Base-by-base conservation (phyloP, 1,139 yeast genomes). In the Ogataea hybrid region DNA sequence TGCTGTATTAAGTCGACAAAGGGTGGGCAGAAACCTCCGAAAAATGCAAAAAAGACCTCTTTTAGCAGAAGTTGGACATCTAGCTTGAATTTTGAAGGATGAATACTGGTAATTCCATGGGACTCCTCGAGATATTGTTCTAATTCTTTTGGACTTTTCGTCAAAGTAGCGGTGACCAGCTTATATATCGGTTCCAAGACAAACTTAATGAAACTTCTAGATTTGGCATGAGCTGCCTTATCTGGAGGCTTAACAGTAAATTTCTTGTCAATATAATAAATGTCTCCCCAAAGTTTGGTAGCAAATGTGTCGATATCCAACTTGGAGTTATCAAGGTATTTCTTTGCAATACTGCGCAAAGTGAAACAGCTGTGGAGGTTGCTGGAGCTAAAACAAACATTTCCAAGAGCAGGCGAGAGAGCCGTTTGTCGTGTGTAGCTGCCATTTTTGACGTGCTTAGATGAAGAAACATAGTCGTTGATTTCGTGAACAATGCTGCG, bases 161-260 rank as follows among this genome's bases (percentile, higher is more conserved):
- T 77, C 9, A 92, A 54, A 0, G 86, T 68, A 31, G 78, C 73
- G 0, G 88, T 71, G 37, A 82, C 67, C 5, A 90, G 60, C 58
- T 92, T 90, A 65, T 90, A 92, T 6, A 94, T 56, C 0, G 98
- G 98, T 15, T 77, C 80, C 14, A 89, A 65, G 8, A 92, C 70
- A 51, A 89, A 84, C 45, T 75, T 73, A 11, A 79, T 75, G 60
- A 90, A 90, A 0, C 90, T 65, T 42, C 88, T 64, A 17, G 69
- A 61, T 2, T 6, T 54, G 48, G 35, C 60, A 2, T 55, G 46
- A 6, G 51, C 38, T 1, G 59, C 44, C 3, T 61, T 58, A 6
- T 60, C 62, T 4, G 57, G 48, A 1, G 72, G 63, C 28, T 62
- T 59, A 0, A 62, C 61, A 0, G 74, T 62, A 52, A 88, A 81